phyloP scores from a whole-genome alignment of 2,329 filamentous ascomycete genomes.

The Penicillium sclerotiorum region DNA sequence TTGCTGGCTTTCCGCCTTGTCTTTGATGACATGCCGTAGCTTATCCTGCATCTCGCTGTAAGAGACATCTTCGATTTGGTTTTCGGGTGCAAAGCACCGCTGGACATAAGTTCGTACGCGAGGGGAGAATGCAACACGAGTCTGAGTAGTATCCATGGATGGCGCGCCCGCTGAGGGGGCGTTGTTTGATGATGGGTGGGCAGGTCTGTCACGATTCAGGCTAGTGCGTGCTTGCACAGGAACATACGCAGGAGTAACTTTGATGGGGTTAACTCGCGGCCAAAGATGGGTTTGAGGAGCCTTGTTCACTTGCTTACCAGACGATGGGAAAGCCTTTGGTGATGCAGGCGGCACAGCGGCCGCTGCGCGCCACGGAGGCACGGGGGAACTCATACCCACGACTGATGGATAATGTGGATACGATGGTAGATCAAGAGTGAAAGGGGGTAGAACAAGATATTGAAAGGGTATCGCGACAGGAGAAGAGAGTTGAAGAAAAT shows the following conservation, averaged over 20 bases:
- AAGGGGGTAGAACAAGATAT: no score
- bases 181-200: slow-evolving; percentile 20
- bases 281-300: neutral
- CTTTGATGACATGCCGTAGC: slow-evolving; percentile 81
- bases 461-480: no score
- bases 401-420: slow-evolving; percentile 20
- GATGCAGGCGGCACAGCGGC: slow-evolving; percentile 32
- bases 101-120: slow-evolving; percentile 88
- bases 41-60: slow-evolving; percentile 77
- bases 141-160: slow-evolving; percentile 46
- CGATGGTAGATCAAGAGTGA: slow-evolving; percentile 8
- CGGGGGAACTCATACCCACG: slow-evolving; percentile 41
- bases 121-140: slow-evolving; percentile 73
- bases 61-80: slow-evolving; percentile 64
- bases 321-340: slow-evolving; percentile 30
- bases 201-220: slow-evolving; percentile 47
- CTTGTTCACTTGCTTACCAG: slow-evolving; percentile 32
- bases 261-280: slow-evolving; percentile 17
- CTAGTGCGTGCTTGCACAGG: slow-evolving; percentile 65
- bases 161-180: slow-evolving; percentile 31
- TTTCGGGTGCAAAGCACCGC: slow-evolving; percentile 78
- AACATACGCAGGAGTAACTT: slow-evolving; percentile 59
- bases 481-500: no score
- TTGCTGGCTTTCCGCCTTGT: slow-evolving; percentile 72
- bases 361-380: slow-evolving; percentile 43